Evolutionary conservation across 2,329 filamentous ascomycete genomes (phyloP).

Genomic region (Hyphodiscus sp.): DNA sequence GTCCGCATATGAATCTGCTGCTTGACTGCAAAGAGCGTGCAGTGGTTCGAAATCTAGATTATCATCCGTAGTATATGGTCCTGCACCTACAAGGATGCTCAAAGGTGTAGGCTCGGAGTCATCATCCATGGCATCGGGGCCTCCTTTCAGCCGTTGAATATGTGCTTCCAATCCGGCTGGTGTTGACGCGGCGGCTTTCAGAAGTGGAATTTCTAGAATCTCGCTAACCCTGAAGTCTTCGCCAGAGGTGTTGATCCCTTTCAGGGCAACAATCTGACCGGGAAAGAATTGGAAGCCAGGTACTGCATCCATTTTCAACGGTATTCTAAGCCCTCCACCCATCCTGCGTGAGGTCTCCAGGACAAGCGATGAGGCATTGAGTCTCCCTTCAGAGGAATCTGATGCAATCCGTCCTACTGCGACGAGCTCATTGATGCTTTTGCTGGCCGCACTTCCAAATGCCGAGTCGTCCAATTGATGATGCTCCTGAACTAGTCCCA

Average conservation of each 20-base stretch:
- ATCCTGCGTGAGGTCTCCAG: conserved; percentile 81
- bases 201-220: conserved; percentile 65
- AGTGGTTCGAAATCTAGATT: conserved; percentile 88
- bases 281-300: conserved; percentile 80
- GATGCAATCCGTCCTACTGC: conserved; percentile 89
- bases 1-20: conserved; percentile 69
- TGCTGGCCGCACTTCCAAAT: conserved; percentile 80
- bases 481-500: conserved; percentile 63
- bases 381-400: conserved; percentile 76
- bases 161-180: conserved; percentile 59
- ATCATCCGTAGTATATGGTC: conserved; percentile 88
- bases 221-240: conserved; percentile 75
- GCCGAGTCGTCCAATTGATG: conserved; percentile 70
- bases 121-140: conserved; percentile 55
- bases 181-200: conserved; percentile 67
- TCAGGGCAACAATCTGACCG: conserved; percentile 84
- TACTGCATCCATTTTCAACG: conserved; percentile 67
- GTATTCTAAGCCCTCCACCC: conserved; percentile 75
- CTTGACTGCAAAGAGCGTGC: conserved; percentile 71
- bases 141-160: conserved; percentile 61
- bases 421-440: conserved; percentile 80
- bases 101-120: conserved; percentile 59
- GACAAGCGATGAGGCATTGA: conserved; percentile 79
- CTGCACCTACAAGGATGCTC: conserved; percentile 70
- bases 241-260: conserved; percentile 81